Evolutionary conservation across 352 stramenopile species (phyloP), one percentile per base, ranked within the genome.

Genomic region (Heterotrichella gracilis): DNA sequence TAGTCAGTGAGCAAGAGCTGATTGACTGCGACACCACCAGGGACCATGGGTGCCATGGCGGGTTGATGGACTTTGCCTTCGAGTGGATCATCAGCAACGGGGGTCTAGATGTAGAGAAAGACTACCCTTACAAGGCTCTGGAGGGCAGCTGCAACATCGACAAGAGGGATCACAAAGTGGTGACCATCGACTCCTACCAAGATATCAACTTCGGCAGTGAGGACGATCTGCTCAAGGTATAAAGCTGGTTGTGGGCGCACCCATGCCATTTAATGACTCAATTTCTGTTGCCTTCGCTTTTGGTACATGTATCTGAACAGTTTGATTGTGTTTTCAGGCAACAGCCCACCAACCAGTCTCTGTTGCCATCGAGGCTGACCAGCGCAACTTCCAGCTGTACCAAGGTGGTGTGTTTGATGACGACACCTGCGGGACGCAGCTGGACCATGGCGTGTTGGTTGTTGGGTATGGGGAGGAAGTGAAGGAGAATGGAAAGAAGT

Each of bases 11-110:
- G 77, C 92, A 99, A 78, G 82, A 97, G 72, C 84, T 98, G 20
- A 82, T 98, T 41, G 87, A 95, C 79, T 98, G 92, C 73, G 89
- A 96, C 75, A 69, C 87, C 72, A 25, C 23, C 74, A 85, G 85
- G 73, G 82, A 84, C 68, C 86, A 97, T 79, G 90, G 89, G 70
- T 98, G 92, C 80, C 89, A 88, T 71, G 92, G 91, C 22, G 92
- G 91, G 23, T 76, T 95, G 13, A 97, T 97, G 89, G 87, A 95
- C 78, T 89, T 95, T 74, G 89, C 88, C 3, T 96, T 96, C 74
- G 77, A 83, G 17, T 96, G 87, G 79, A 91, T 96, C 70, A 82
- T 93, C 72, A 76, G 81, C 42, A 79, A 89, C 68, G 80, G 80
- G 22, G 88, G 88, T 14, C 77, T 97, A n/a, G 96, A 87, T 76